Base-by-base conservation (phyloP, 805 yeast species). In the Yarrowia sp. region DNA sequence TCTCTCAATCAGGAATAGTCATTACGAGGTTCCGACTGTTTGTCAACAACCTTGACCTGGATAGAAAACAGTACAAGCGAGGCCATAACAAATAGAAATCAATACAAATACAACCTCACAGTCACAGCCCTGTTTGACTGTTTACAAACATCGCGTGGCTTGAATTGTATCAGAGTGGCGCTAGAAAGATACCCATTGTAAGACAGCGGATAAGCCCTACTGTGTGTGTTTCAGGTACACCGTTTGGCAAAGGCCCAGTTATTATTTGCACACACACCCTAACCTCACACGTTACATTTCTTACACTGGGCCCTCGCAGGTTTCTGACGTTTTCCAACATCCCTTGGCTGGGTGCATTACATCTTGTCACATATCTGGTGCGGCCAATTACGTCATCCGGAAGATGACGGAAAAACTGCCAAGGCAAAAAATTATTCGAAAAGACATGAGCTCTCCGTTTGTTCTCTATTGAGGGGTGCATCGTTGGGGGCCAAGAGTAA, bases 381-480 rank as follows among this genome's bases (percentile, higher is more conserved):
- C 36, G 22, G 8, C 60, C 60, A 38, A 47, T 51, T 51, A 51
- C 60, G 60, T 51, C 60, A 51, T 39, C 43, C 60, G 36, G 45
- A 38, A 51, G 22, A 28, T 14, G 35, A 22, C 60, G 60, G 60
- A 51, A 51, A 51, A 51, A 51, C 60, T 38, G 60, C 58, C 60
- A 51, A 51, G 60, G 41, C 31, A 22, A 22, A 17, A 28, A 8
- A 28, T 7, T 28, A 44, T 42, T 22, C 38, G 15, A 22, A n/a
- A 47, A 11, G 41, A 15, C 51, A 5, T 5, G 28, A 22, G 28
- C 28, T 22, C 28, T 22, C 28, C 28, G 28, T 22, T 22, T 22
- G 28, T 22, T 22, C 28, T 22, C 28, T n/a, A 22, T 22, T 35
- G 38, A 35, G 38, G 38, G 38, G 38, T 28, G 8, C 53, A 47